Percentiles rank a stretch among this genome's conserved stretches.
Conservation (phyloP, 345 rosid genomes). For the Cardiospermum halicacabum region DNA sequence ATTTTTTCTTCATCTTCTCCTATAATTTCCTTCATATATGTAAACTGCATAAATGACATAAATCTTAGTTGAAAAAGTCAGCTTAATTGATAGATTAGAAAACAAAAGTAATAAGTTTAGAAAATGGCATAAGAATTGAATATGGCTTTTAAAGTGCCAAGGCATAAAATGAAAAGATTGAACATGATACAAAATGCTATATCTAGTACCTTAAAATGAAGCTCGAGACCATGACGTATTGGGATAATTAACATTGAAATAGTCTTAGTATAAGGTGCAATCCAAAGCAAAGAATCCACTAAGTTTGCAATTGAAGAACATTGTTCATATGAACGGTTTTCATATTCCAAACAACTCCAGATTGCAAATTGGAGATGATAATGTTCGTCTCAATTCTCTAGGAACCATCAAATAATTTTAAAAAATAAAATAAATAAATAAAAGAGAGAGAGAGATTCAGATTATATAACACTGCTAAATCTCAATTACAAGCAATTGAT, state of each 20-base stretch:
- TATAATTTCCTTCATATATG: background rate
- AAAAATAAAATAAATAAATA: no score
- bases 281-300: conserved; percentile 5
- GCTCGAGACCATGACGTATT: no score
- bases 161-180: no score
- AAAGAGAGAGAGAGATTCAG: background rate
- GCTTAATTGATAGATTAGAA: no score
- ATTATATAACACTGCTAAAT: background rate
- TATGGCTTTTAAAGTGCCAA: background rate
- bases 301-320: background rate
- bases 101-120: no score
- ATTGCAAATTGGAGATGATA: background rate
- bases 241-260: background rate
- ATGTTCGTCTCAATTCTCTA: background rate
- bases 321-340: rapidly evolving
- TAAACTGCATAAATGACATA: background rate
- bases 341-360: background rate
- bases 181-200: no score
- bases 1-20: background rate
- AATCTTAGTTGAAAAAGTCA: no score
- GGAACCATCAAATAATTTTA: background rate
- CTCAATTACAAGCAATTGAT: background rate
- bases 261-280: background rate
- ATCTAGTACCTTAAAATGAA: background rate
- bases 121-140: no score